Evolutionary conservation across 2,329 filamentous ascomycete genomes (phyloP).

Genomic region (Leptographium wingfieldii): DNA sequence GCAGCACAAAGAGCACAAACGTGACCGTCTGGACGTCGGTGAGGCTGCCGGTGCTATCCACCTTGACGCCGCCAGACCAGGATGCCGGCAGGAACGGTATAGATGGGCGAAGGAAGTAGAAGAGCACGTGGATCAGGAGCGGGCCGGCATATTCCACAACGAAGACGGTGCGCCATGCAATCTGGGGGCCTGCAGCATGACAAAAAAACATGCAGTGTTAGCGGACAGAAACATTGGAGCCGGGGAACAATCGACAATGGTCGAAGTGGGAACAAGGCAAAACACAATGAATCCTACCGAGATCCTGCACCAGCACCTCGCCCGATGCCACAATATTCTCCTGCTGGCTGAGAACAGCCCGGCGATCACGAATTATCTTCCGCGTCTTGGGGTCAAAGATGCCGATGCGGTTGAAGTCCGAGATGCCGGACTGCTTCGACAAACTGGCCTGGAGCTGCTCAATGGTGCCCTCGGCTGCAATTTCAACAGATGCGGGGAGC

Average conservation of each 20-base stretch:
- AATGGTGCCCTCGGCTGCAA: slow-evolving; percentile 39
- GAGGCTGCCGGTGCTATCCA: slow-evolving; percentile 24
- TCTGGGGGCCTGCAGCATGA: slow-evolving; percentile 56
- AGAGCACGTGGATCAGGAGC: slow-evolving; percentile 69
- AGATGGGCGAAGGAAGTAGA: slow-evolving; percentile 60
- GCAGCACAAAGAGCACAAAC: slow-evolving; percentile 60
- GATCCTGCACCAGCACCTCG: slow-evolving; percentile 77
- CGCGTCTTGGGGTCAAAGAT: slow-evolving; percentile 47
- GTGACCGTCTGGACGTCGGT: slow-evolving; percentile 58
- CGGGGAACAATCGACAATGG: neutral
- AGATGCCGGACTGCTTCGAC: slow-evolving; percentile 36
- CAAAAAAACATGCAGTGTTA: neutral
- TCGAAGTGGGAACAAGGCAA: neutral
- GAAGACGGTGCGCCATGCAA: slow-evolving; percentile 88
- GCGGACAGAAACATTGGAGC: neutral
- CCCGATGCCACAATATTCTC: slow-evolving; percentile 33
- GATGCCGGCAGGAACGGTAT: slow-evolving; percentile 34
- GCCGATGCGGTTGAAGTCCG: slow-evolving; percentile 49
- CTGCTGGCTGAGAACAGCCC: slow-evolving; percentile 37
- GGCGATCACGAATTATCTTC: slow-evolving; percentile 51
- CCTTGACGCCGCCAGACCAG: slow-evolving; percentile 16
- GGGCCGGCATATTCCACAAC: slow-evolving; percentile 91
- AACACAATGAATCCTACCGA: slow-evolving; percentile 47
- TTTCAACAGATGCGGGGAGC: slow-evolving; percentile 37
- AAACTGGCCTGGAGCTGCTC: slow-evolving; percentile 47